Evolutionary conservation across 2,329 filamentous ascomycete genomes (phyloP).

Genomic region (Hypomyces perniciosus): DNA sequence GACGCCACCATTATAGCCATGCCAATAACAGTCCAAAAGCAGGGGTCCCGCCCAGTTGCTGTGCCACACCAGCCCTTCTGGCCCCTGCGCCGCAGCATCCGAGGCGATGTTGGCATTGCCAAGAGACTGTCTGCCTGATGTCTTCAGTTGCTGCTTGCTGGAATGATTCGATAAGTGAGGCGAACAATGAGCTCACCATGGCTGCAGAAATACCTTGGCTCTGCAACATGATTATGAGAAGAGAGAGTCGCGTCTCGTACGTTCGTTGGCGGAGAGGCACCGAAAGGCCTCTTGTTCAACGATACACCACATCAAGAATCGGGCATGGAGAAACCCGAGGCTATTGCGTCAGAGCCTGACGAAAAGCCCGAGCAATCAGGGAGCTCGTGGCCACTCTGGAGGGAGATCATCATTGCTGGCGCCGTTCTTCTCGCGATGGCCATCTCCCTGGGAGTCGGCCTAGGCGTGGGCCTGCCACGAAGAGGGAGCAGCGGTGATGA

Average conservation of each 20-base stretch:
- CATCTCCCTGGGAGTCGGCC: constrained; percentile 46
- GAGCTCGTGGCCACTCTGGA: constrained; percentile 23
- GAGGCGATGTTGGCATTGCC: too few species aligned
- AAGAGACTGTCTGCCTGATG: too few species aligned
- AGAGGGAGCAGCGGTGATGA: constrained; percentile 19
- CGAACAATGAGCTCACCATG: too few species aligned
- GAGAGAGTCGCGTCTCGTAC: too few species aligned
- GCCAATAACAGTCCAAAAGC: neutral
- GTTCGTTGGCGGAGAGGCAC: too few species aligned
- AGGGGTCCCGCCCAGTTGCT: neutral
- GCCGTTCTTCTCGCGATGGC: constrained; percentile 21
- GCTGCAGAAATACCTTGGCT: too few species aligned
- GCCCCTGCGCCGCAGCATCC: constrained; percentile 8
- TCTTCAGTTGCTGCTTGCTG: too few species aligned
- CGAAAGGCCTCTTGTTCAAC: too few species aligned
- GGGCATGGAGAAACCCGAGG: neutral
- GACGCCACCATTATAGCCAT: neutral
- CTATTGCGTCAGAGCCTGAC: neutral
- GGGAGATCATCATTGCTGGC: constrained; percentile 24
- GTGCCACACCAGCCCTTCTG: constrained; percentile 8
- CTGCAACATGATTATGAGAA: too few species aligned
- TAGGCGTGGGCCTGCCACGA: constrained; percentile 48
- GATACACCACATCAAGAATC: too few species aligned
- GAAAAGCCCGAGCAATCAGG: neutral
- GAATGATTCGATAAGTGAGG: neutral